phyloP scores from a whole-genome alignment of 2,329 filamentous ascomycete species.

The Phaeosphaeria sp. region DNA sequence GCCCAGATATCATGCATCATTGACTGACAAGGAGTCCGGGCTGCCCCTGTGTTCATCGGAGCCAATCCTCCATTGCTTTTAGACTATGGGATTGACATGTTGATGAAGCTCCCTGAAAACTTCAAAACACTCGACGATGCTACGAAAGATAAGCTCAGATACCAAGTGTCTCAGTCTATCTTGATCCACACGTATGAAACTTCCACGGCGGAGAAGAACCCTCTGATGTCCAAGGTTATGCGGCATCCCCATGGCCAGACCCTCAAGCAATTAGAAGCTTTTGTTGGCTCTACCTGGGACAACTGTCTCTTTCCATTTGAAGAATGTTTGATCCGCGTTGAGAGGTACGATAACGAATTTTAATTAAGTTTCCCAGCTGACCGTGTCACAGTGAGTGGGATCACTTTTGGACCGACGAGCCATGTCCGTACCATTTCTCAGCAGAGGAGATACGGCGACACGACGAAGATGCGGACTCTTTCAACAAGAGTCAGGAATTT shows the following conservation, averaged over 20 bases:
- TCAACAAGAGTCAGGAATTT: slow-evolving; percentile 34
- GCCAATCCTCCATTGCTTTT: slow-evolving; percentile 32
- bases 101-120: slow-evolving; percentile 34
- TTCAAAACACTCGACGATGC: slow-evolving; percentile 31
- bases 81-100: slow-evolving; percentile 32
- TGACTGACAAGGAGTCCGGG: slow-evolving; percentile 36
- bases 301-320: slow-evolving; percentile 29
- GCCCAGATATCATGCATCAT: slow-evolving; percentile 34
- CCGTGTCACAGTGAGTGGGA: slow-evolving; percentile 27
- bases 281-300: slow-evolving; percentile 33
- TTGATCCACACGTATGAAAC: slow-evolving; percentile 31
- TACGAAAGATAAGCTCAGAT: slow-evolving; percentile 26
- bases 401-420: slow-evolving; percentile 22
- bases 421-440: slow-evolving; percentile 36
- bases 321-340: slow-evolving; percentile 30
- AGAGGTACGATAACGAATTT: slow-evolving; percentile 20
- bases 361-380: slow-evolving; percentile 12
- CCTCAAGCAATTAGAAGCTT: slow-evolving; percentile 36
- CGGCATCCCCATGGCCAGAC: slow-evolving; percentile 30
- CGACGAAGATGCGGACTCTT: slow-evolving; percentile 24
- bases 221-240: slow-evolving; percentile 33
- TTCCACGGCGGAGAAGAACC: slow-evolving; percentile 27
- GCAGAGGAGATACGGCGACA: slow-evolving; percentile 28
- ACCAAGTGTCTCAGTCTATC: slow-evolving; percentile 34
- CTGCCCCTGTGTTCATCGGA: slow-evolving; percentile 28